Conservation (phyloP, 352 stramenopile species). For the Pythium guiyangense region DNA sequence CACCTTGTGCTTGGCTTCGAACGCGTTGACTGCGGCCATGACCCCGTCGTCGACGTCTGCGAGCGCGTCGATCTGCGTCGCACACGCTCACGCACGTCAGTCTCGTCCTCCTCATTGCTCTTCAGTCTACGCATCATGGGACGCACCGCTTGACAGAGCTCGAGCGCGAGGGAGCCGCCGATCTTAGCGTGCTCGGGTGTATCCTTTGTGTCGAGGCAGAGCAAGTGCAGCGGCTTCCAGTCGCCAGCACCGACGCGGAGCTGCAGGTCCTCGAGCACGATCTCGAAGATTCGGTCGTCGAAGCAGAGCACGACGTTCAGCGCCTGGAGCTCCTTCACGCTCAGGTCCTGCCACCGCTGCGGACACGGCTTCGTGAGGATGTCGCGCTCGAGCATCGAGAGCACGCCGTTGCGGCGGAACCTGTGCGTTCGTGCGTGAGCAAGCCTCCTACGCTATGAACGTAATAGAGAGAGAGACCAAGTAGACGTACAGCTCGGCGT, state of each 20-base stretch:
- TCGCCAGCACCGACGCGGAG: slow-evolving; percentile 40
- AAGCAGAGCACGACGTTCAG: slow-evolving; percentile 89
- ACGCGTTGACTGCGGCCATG: slow-evolving; percentile 46
- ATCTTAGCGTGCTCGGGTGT: slow-evolving; percentile 84
- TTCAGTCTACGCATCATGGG: background rate
- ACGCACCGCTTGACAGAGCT: slow-evolving; percentile 65
- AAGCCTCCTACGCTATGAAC: no score
- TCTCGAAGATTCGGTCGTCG: slow-evolving; percentile 88
- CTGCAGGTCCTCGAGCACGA: slow-evolving; percentile 79
- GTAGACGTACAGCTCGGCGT: slow-evolving; percentile 49
- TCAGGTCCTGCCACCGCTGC: slow-evolving; percentile 84
- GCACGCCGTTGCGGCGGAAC: slow-evolving; percentile 77
- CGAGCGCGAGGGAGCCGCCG: slow-evolving; percentile 69
- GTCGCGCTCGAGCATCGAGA: slow-evolving; percentile 86
- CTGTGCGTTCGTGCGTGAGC: slow-evolving; percentile 23
- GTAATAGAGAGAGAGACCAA: no score
- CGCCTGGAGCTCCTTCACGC: slow-evolving; percentile 55
- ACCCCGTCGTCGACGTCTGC: slow-evolving; percentile 42
- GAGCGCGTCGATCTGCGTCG: slow-evolving; percentile 45
- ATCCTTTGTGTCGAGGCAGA: slow-evolving; percentile 88
- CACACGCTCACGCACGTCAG: background rate
- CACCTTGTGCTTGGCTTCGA: slow-evolving; percentile 54
- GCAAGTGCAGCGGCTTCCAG: slow-evolving; percentile 71
- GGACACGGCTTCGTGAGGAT: slow-evolving; percentile 84
- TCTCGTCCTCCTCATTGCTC: background rate